phyloP scores from a whole-genome alignment of 129 eudicot species.

The Erigeron canadensis region DNA sequence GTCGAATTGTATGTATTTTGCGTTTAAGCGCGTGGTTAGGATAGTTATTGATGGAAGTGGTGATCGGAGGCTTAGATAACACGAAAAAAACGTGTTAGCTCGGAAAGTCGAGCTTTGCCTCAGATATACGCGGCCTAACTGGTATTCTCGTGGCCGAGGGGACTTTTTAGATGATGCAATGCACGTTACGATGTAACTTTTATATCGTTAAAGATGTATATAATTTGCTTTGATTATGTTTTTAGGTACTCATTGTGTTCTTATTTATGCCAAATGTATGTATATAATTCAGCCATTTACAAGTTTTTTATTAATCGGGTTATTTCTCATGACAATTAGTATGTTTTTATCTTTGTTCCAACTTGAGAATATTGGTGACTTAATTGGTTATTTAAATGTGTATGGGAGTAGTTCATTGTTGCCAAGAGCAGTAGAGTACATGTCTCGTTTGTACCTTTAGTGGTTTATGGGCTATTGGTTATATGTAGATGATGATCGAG shows the following conservation, averaged over 20 bases:
- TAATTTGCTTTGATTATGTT: slow-evolving; percentile 18
- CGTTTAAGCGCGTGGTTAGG: slow-evolving; percentile 41
- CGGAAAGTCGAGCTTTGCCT: no score
- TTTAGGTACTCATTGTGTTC: neutral
- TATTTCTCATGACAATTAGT: no score
- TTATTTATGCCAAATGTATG: neutral
- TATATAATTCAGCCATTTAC: neutral
- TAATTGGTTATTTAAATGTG: neutral
- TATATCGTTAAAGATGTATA: slow-evolving; percentile 8
- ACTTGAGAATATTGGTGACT: no score
- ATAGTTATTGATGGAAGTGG: slow-evolving; percentile 27
- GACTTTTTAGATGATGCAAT: neutral
- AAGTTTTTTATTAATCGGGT: no score
- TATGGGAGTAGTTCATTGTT: neutral
- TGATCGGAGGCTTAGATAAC: slow-evolving; percentile 32
- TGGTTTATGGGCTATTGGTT: neutral
- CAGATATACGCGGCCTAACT: no score
- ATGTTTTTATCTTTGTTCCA: no score
- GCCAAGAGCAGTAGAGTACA: neutral
- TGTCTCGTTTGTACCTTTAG: neutral
- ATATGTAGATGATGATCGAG: slow-evolving; percentile 1
- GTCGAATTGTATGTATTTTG: slow-evolving; percentile 41
- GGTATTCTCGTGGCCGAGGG: no score
- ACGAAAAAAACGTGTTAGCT: no score
- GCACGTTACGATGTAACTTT: slow-evolving; percentile 17